These are phyloP conservation scores for Ramularia collo-cygni DNA, from an alignment of 2,329 filamentous ascomycete species.

Conservation along the genomic window DNA sequence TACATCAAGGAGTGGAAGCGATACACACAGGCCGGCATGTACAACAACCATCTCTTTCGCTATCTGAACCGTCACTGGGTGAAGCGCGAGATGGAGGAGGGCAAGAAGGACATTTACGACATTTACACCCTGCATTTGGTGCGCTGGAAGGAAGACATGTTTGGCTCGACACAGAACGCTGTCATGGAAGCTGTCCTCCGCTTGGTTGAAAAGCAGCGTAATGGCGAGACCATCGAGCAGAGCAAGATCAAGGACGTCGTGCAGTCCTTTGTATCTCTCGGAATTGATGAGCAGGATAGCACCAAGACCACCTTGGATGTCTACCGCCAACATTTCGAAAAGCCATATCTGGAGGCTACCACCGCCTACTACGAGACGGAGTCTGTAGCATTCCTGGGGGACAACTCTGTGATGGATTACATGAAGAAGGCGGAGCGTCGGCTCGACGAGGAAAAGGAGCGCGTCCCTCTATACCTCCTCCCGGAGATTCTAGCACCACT, in stretches of 20 bases:
- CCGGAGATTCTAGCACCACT: conserved; percentile 78
- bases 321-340: conserved; percentile 87
- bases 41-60: conserved; percentile 92
- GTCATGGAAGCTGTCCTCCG: conserved; percentile 95
- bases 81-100: conserved; percentile 96
- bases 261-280: conserved; percentile 88
- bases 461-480: conserved; percentile 85
- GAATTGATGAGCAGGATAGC: conserved; percentile 85
- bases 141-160: conserved; percentile 89
- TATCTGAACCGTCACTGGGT: conserved; percentile 99
- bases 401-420: conserved; percentile 97
- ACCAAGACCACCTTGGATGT: conserved; percentile 93
- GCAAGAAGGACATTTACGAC: conserved; percentile 96
- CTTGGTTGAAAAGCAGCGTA: conserved; percentile 92
- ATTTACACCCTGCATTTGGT: conserved; percentile 96
- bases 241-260: conserved; percentile 95
- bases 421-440: conserved; percentile 98
- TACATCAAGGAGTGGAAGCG: conserved; percentile 97
- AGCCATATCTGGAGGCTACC: conserved; percentile 82
- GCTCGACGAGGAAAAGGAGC: conserved; percentile 86
- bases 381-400: conserved; percentile 87
- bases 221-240: conserved; percentile 96
- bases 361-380: conserved; percentile 82
- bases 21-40: conserved; percentile 92
- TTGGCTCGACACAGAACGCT: conserved; percentile 71